phyloP scores from a whole-genome alignment of 257 asterid genomes.

The Solanum medicagineum region DNA sequence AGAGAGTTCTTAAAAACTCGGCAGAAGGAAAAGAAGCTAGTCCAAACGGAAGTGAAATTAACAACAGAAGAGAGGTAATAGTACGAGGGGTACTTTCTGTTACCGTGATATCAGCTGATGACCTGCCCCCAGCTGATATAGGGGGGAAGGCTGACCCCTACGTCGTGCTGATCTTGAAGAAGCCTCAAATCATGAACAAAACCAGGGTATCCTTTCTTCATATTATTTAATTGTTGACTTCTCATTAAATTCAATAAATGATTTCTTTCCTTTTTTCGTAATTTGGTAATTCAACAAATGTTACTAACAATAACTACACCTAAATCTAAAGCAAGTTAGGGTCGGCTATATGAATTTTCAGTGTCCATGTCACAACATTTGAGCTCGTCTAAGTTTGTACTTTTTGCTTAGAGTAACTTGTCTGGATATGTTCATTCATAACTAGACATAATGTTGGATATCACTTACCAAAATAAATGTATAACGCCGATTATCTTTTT shows the following conservation, averaged over 20 bases:
- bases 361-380: neutral
- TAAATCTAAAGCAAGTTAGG: neutral
- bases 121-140: conserved; percentile 62
- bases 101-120: conserved; percentile 74
- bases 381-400: neutral
- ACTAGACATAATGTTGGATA: neutral
- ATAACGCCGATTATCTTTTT: neutral
- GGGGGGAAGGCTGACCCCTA: conserved; percentile 88
- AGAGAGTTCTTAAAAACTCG: conserved; percentile 45
- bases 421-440: neutral
- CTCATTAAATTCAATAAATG: neutral
- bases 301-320: neutral
- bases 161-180: conserved; percentile 68
- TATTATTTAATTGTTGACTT: neutral
- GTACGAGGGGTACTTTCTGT: conserved; percentile 89
- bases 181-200: conserved; percentile 57
- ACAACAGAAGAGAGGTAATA: conserved; percentile 27
- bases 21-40: conserved; percentile 21
- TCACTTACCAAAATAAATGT: neutral
- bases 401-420: neutral
- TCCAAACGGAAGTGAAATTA: conserved; percentile 19
- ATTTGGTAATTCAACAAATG: neutral
- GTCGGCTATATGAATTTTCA: neutral
- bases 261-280: neutral
- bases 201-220: conserved; percentile 49